These are phyloP conservation scores for Aspergillus hiratsukae DNA, from an alignment of 2,329 filamentous ascomycete species.

Conservation along the genomic window DNA sequence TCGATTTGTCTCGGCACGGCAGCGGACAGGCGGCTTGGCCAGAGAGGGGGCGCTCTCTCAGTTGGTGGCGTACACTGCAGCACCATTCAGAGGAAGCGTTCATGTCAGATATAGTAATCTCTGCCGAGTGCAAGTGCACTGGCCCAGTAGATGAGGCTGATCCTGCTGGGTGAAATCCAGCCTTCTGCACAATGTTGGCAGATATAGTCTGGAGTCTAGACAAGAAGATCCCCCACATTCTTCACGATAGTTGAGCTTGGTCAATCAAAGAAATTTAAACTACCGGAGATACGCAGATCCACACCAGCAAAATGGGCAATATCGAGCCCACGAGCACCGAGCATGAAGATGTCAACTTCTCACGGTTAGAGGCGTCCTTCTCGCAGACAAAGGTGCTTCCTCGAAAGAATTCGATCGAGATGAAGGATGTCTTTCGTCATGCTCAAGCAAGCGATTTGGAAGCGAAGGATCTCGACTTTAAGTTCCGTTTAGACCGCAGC, in stretches of 20 bases:
- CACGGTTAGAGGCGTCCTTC: conserved; percentile 11
- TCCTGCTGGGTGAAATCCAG: no score
- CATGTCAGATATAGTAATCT: no score
- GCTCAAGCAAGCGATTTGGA: conserved; percentile 4
- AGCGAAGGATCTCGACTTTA: conserved; percentile 12
- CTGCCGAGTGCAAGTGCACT: no score
- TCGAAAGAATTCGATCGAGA: conserved; percentile 9
- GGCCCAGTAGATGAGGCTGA: no score
- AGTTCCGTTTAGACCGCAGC: conserved; percentile 4
- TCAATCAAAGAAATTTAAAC: no score
- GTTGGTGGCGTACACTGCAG: neutral
- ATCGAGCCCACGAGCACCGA: neutral
- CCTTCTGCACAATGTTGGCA: no score
- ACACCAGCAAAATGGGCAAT: neutral
- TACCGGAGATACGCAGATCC: no score
- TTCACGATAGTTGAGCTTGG: no score
- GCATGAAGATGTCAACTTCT: conserved; percentile 4
- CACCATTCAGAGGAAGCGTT: no score
- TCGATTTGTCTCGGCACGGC: neutral
- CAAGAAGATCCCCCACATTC: no score
- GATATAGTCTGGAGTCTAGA: no score
- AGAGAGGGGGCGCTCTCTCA: neutral
- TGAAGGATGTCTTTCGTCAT: conserved; percentile 12
- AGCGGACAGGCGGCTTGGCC: neutral
- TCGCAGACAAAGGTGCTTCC: conserved; percentile 6